These are phyloP conservation scores for Leucocoprinus leucothites DNA, from an alignment of 768 basidiomycete genomes.

Conservation along the genomic window DNA sequence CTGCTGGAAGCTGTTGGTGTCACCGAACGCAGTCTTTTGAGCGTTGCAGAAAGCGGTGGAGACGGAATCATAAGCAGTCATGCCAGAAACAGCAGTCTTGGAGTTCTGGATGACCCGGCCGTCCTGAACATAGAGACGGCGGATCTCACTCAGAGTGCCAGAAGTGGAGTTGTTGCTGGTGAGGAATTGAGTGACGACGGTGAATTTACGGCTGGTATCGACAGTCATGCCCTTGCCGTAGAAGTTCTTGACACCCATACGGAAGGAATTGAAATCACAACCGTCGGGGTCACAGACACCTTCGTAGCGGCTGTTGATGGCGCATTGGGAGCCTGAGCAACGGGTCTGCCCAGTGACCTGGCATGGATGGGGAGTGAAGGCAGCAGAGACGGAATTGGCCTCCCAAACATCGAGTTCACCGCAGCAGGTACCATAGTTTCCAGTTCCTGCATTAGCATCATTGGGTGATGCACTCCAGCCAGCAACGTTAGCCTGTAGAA, in stretches of 20 bases:
- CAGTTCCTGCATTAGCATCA: slow-evolving; percentile 34
- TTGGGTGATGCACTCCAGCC: slow-evolving; percentile 6
- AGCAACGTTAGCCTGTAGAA: slow-evolving; percentile 4
- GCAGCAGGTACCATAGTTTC: slow-evolving; percentile 37
- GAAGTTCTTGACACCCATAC: slow-evolving; percentile 37
- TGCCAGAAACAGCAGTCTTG: slow-evolving; percentile 25
- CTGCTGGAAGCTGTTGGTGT: slow-evolving; percentile 17
- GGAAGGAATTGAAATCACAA: slow-evolving; percentile 49
- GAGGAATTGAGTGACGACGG: slow-evolving; percentile 39
- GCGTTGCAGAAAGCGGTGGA: slow-evolving; percentile 32
- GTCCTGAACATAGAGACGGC: slow-evolving; percentile 27
- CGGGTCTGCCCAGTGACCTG: slow-evolving; percentile 25
- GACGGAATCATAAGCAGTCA: slow-evolving; percentile 31
- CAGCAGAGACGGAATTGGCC: slow-evolving; percentile 37
- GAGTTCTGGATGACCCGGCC: slow-evolving; percentile 35
- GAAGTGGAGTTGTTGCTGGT: slow-evolving; percentile 33
- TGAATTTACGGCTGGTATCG: slow-evolving; percentile 10
- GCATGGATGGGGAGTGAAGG: slow-evolving; percentile 39
- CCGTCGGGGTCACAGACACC: slow-evolving; percentile 41
- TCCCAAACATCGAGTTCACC: slow-evolving; percentile 46
- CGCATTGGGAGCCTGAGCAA: slow-evolving; percentile 32
- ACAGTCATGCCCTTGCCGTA: slow-evolving; percentile 35
- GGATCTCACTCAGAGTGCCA: slow-evolving; percentile 22
- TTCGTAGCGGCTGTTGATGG: slow-evolving; percentile 15
- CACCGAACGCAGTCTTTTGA: slow-evolving; percentile 34